Conservation (phyloP, 2,329 filamentous ascomycete genomes). For the Fonsecaea multimorphosa region DNA sequence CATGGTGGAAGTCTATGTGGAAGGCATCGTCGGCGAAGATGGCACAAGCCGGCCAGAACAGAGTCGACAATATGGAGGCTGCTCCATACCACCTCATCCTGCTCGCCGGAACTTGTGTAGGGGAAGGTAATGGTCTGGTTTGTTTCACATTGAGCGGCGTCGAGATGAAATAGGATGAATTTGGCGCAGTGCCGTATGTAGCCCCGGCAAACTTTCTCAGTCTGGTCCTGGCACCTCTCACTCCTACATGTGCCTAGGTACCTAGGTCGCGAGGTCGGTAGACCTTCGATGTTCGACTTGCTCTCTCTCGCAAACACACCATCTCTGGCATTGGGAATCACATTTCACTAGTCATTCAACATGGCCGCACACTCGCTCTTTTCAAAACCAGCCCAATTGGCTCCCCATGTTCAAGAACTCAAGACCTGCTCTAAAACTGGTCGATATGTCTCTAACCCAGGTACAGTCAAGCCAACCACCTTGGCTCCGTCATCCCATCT, state of each 20-base stretch:
- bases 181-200: background rate
- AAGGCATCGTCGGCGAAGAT: constrained; percentile 91
- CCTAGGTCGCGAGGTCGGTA: too few relatives aligned
- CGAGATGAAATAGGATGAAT: background rate
- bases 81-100: constrained; percentile 36
- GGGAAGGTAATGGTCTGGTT: background rate
- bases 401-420: background rate
- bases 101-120: constrained; percentile 24
- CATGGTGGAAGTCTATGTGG: constrained; percentile 90
- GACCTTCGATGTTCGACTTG: background rate
- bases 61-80: constrained; percentile 17
- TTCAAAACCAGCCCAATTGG: too few relatives aligned
- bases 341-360: background rate
- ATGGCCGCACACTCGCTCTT: background rate
- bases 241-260: too few relatives aligned
- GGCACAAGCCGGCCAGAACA: constrained; percentile 45
- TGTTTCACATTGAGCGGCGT: background rate
- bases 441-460: constrained; percentile 17
- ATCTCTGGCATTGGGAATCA: background rate
- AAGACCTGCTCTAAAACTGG: constrained; percentile 7
- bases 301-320: background rate
- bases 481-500: constrained; percentile 42
- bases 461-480: constrained; percentile 33
- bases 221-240: background rate
- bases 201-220: constrained; percentile 1